phyloP scores from a whole-genome alignment of 2,329 filamentous ascomycete species.

The Aspergillus alliaceus region DNA sequence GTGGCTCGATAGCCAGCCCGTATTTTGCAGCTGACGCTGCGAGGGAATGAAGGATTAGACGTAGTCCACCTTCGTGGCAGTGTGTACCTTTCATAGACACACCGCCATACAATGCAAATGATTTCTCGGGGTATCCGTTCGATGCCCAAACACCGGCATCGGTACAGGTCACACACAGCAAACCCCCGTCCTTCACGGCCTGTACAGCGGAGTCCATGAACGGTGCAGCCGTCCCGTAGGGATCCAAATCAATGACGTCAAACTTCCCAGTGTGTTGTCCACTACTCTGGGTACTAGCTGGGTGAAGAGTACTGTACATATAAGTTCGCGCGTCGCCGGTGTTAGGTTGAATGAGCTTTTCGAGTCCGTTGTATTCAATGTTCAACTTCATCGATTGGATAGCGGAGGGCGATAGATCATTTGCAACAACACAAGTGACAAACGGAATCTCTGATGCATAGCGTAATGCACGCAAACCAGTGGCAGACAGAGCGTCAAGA shows the following conservation, averaged over 20 bases:
- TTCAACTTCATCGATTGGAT: constrained; percentile 81
- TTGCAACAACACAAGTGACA: constrained; percentile 77
- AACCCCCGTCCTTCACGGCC: constrained; percentile 79
- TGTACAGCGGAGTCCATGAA: constrained; percentile 92
- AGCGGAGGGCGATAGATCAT: constrained; percentile 79
- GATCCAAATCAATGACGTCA: constrained; percentile 94
- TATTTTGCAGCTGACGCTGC: constrained; percentile 80
- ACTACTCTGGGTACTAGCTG: constrained; percentile 39
- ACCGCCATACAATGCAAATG: constrained; percentile 90
- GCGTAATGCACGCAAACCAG: constrained; percentile 83
- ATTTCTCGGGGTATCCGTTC: constrained; percentile 90
- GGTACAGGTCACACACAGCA: constrained; percentile 94
- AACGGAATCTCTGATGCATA: constrained; percentile 92
- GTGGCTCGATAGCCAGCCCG: constrained; percentile 82
- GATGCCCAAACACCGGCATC: constrained; percentile 95
- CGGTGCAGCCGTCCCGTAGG: constrained; percentile 88
- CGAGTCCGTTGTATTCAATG: constrained; percentile 75
- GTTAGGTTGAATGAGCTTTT: constrained; percentile 68
- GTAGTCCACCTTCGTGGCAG: constrained; percentile 85
- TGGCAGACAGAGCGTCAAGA: constrained; percentile 90
- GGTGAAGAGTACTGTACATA: constrained; percentile 74
- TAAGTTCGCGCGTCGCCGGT: constrained; percentile 83
- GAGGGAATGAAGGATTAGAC: constrained; percentile 80
- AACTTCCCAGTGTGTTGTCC: constrained; percentile 58
- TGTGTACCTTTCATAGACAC: constrained; percentile 79